Base-by-base conservation (phyloP, 306 rosid species). In the Fragaria ananassa region DNA sequence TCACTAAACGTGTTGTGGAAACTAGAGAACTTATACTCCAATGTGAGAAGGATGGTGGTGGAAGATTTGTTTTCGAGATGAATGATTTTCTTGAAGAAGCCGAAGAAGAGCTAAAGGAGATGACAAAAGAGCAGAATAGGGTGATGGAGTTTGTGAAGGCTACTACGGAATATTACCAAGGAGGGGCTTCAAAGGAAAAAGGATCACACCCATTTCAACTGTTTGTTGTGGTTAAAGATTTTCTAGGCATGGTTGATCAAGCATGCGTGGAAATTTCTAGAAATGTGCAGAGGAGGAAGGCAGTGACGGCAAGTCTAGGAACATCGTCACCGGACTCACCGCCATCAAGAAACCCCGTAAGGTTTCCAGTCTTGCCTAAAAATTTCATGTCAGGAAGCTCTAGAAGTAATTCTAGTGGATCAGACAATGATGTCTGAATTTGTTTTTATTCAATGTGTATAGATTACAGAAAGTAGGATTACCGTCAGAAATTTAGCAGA, bases 241-340 rank as follows among this genome's bases (percentile, higher is more conserved):
- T 96, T 56, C 86, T 96, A 8, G 87, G 82, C 72, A 92, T 89
- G 99, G 98, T 92, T 27, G 99, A 96, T 86, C 91, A 72, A 64
- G 91, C 88, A 8, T 96, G 99, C 61, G 84, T 92, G 47, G 97
- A 89, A 71, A 92, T 92, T 70, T 83, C 97, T 5, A 81, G 96
- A 63, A 86, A 83, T 64, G 68, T 82, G 81, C 96, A 89, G 86
- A 86, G 57, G 83, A 90, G 70, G 83, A 95, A 81, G 88, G 71
- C 69, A 41, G 17, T 81, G 17, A 84, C 75, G 65, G 77, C 74
- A 46, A 81, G 31, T 78, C 51, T 31, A 60, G 85, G 80, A 63
- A 80, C 76, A 45, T 75, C 81, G 3, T 82, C 86, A n/a, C 37
- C 66, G 29, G 37, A 70, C 75, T 68, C 75, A 8, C 76, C 81